Evolutionary conservation across 176 grass and related monocot species (phyloP), one percentile per base, ranked within the genome.

Genomic region (Oryza longistaminata): DNA sequence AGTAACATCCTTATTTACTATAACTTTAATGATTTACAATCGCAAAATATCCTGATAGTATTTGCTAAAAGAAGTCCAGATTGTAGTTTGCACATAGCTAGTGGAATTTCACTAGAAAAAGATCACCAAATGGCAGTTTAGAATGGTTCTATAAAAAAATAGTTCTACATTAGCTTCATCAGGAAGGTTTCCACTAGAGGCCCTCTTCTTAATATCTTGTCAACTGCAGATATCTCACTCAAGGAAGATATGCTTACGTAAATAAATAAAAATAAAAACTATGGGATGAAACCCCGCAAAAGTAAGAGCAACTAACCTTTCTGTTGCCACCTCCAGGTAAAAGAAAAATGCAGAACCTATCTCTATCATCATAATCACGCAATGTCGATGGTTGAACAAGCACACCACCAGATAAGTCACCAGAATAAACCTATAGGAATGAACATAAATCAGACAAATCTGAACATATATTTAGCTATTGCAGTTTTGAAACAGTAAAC

Each of bases 271-370:
- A 82, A 62, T 24, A 53, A 19, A 58, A 66, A 34, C 19, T 48
- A 16, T 46, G 4, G 60, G 11, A 68, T 21, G 66, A 67, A 12
- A 68, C 6, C 65, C 40, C 16, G 1, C 42, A 43, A 43, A 79
- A 79, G 24, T 53, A 83, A 66, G 31, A 80, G 42, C 27, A 76
- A 64, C 84, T 65, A 75, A 94, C 93, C 93, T 96, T 99, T 92
- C 62, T 94, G 39, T 88, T 94, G 44, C 86, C 81, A 91, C 60
- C 92, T 92, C 93, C 96, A 80, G 93, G 93, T 84, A 94, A 83
- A 82, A 99, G 78, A 77, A 89, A 99, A 79, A 99, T 72, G 88
- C 93, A 94, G 85, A 99, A 99, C 45, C 75, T 92, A 83, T 99
- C 93, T 86, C 93, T 92, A 62, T 91, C 91, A 83, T 96, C 93